A percentile compares a stretch with the other conserved stretches of the same genome.
These are phyloP conservation scores for Silene uniflora DNA, from an alignment of 148 eudicot genomes.

Conservation along the genomic window DNA sequence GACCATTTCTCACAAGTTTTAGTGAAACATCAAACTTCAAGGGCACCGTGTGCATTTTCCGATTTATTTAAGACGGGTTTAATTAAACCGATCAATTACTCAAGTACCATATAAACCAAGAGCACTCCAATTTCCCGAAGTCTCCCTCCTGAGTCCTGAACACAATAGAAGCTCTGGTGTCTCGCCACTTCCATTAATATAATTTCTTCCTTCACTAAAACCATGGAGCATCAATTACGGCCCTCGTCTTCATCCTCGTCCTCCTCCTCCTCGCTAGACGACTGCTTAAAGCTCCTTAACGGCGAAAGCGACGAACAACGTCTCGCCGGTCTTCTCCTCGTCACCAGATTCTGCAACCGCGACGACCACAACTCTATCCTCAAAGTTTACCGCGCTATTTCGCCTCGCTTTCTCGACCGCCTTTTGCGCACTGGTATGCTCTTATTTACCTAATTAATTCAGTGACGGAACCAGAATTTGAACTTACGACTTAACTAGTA, in stretches of 20 bases:
- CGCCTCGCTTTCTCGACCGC: conserved; percentile 61
- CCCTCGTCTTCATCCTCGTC: not conserved
- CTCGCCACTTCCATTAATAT: not conserved
- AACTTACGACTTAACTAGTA: no score
- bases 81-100: no score
- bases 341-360: conserved; percentile 51
- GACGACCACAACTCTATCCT: conserved; percentile 57
- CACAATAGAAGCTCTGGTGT: not conserved
- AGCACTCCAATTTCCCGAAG: no score
- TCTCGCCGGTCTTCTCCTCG: conserved; percentile 83
- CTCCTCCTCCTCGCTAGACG: conserved; percentile 30
- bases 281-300: conserved; percentile 63
- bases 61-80: no score
- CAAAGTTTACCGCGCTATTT: conserved; percentile 59
- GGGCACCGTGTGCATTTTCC: no score
- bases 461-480: not conserved
- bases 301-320: conserved; percentile 82
- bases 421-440: conserved; percentile 65
- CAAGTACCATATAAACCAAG: no score
- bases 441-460: not conserved
- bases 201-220: not conserved
- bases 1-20: no score
- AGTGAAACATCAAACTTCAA: no score
- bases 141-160: not conserved
- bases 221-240: not conserved